Evolutionary conservation across 768 basidiomycete species (phyloP).

Genomic region (Leccinum sublutescens): DNA sequence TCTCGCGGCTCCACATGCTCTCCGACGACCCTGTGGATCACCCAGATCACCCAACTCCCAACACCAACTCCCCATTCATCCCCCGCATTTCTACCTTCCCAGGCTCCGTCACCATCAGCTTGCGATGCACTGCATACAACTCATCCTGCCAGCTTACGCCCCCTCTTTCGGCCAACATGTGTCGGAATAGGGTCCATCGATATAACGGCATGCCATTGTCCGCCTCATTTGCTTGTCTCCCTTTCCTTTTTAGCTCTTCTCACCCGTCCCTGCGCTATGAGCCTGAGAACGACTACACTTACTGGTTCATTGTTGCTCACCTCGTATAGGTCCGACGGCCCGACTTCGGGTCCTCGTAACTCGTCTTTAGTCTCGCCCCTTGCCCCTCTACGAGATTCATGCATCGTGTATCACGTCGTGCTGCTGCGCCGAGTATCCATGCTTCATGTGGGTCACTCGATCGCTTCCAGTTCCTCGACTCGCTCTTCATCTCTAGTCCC

Average conservation of each 20-base stretch:
- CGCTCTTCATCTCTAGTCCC: background rate
- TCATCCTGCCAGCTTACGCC: slow-evolving; percentile 10
- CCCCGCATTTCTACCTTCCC: background rate
- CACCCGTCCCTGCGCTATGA: slow-evolving; percentile 5
- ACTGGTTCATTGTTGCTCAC: background rate
- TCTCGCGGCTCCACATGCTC: slow-evolving; percentile 1
- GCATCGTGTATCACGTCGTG: slow-evolving; percentile 3
- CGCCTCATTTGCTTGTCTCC: background rate
- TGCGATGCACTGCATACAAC: background rate
- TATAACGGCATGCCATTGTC: slow-evolving; percentile 11
- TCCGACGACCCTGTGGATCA: background rate
- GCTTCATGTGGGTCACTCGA: slow-evolving; percentile 3
- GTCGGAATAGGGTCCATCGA: slow-evolving; percentile 6
- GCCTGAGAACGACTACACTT: slow-evolving; percentile 10
- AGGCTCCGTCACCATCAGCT: slow-evolving; percentile 1
- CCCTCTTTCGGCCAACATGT: slow-evolving; percentile 13
- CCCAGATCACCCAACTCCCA: background rate
- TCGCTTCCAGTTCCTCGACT: background rate
- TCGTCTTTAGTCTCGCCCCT: background rate
- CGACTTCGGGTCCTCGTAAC: background rate
- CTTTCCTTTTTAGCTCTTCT: slow-evolving; percentile 14
- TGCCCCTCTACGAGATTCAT: background rate
- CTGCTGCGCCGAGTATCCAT: background rate
- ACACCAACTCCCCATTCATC: background rate
- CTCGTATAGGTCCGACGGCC: background rate